Base-by-base conservation (phyloP, 2,329 filamentous ascomycete species). In the Penicillium capsulatum region DNA sequence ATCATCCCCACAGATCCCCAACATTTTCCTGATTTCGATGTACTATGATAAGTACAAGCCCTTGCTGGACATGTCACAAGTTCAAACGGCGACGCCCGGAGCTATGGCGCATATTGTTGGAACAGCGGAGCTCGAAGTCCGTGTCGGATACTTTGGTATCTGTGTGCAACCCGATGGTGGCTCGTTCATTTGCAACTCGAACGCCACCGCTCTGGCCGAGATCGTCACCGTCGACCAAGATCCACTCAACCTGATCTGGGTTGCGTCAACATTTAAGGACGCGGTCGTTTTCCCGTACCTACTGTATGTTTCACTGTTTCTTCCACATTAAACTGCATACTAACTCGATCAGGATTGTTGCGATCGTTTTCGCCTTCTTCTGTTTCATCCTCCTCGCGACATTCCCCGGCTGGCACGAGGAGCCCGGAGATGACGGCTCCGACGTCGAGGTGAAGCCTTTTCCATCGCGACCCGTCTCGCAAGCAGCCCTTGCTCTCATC, bases 231-330 rank as follows among this genome's bases (percentile, higher is more conserved):
- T 94, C 29, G 89, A 96, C 60, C 86, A 96, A 67, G 92, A 98
- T 69, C 92, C 92, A 27, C 74, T 98, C 60, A 98, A 98, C 66
- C 72, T 98, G 58, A 90, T 98, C 57, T 98, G 91, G 92, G 80
- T 98, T 39, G 91, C 92, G 16, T 83, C 84, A 55, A 94, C 94
- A 52, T 98, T 98, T 72, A 97, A 97, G 68, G 89, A 97, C 66
- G 91, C 90, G 69, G 92, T 98, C 63, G 91, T 98, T 31, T 98
- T 98, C 64, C 92, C 92, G 7, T 98, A 97, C 61, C 72, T 98
- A 14, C 83, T 98, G 85, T 92, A 67, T 73, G 86, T 73, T 30
- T 3, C 13, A 24, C 3, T 17, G 8, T 10, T 17, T 7, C 4
- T 14, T 11, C 10, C 11, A 10, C 5, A 5, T 9, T 22, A 3